Conservation (phyloP, 2,329 filamentous ascomycete species). For the Cytospora chrysosperma region DNA sequence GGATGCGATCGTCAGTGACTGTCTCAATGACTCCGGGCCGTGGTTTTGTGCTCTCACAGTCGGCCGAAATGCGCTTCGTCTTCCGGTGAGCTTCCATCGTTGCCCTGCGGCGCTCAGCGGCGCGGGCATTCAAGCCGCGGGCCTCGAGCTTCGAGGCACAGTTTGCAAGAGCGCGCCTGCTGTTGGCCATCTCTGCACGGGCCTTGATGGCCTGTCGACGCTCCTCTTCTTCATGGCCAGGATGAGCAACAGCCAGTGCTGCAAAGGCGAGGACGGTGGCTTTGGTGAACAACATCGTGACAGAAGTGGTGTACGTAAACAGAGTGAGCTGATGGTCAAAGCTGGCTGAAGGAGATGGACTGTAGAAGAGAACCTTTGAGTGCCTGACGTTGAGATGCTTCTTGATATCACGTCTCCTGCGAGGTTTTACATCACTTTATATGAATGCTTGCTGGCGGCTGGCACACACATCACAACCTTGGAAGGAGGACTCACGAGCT, state of each 20-base stretch:
- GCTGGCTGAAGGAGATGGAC: no score
- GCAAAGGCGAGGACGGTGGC: constrained; percentile 9
- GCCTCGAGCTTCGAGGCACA: constrained; percentile 18
- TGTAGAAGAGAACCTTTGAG: neutral
- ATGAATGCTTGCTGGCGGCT: no score
- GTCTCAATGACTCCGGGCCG: no score
- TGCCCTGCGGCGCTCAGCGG: constrained; percentile 14
- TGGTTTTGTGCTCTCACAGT: neutral
- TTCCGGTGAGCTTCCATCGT: constrained; percentile 8
- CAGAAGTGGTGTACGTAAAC: no score
- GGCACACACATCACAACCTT: no score
- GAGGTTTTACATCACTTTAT: no score
- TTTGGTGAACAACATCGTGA: constrained; percentile 18
- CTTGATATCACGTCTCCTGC: no score
- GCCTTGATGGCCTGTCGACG: neutral
- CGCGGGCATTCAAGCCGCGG: constrained; percentile 10
- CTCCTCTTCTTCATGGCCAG: constrained; percentile 14
- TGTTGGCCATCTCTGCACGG: neutral
- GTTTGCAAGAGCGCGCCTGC: constrained; percentile 13
- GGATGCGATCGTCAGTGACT: neutral
- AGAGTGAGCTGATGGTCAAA: no score
- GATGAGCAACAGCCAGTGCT: constrained; percentile 11
- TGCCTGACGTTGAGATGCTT: no score
- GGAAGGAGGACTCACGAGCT: no score
- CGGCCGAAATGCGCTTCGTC: constrained; percentile 5